Evolutionary conservation across 192 early-diverging fungal species (phyloP), one percentile per base, ranked within the genome.

Genomic region (Rhizophagus clarus): DNA sequence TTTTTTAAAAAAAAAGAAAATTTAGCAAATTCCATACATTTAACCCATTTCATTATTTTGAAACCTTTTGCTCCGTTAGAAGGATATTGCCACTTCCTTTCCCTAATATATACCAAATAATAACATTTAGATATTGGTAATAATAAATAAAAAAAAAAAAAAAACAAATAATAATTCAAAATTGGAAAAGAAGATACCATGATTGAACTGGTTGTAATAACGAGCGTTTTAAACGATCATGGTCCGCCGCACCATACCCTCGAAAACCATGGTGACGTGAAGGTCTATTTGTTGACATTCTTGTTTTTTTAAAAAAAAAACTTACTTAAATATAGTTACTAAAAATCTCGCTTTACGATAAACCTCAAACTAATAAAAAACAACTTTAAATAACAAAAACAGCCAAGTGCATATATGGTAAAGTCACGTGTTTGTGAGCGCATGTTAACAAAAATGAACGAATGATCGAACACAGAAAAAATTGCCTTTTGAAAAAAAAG

Each of bases 181-280:
- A 37, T n/a, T 42, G 11, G 20, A 14, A 67, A 22, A 32, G 2
- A 31, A 72, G 14, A 0, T 81, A 84, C 85, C 85, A 86, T 70
- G 83, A 80, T 72, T 86, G 85, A 45, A 86, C 85, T 15, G 85
- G 85, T 79, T 84, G 85, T 3, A 86, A 80, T 9, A 86, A 83
- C 9, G 85, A 83, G 7, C 85, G 79, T 61, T 86, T 86, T 17
- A 86, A 81, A 26, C 85, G 69, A 61, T 86, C 85, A 45, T 86
- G 83, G 31, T 86, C 85, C 61, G 83, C 85, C 73, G 76, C 56
- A 6, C 40, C 73, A 29, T 78, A 78, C 22, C 61, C 24, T 45
- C 56, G 28, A 29, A 56, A 32, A 3, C 60, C 28, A 24, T 78
- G 76, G 31, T 78, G 62, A 20, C 76, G 76, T 4, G 76, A 78